Evolutionary conservation across 2,329 filamentous ascomycete species (phyloP).

Genomic region (Calcarisporium arbuscula): DNA sequence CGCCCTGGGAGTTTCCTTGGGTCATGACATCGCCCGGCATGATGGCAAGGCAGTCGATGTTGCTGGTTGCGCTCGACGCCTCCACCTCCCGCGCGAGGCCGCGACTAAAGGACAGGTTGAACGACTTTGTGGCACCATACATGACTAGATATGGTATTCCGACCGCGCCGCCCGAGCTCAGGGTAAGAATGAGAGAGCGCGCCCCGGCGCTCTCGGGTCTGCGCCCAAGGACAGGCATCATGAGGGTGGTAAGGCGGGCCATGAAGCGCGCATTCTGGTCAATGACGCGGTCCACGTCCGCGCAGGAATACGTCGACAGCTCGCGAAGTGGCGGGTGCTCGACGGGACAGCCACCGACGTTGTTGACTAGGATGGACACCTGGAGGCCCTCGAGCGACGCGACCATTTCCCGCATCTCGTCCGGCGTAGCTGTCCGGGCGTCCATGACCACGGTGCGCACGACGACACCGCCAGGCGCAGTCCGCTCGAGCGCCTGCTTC

Average conservation of each 20-base stretch:
- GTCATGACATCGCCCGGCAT: constrained; percentile 21
- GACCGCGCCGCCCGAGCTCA: constrained; percentile 18
- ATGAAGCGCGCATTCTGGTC: constrained; percentile 28
- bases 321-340: constrained; percentile 19
- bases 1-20: constrained; percentile 15
- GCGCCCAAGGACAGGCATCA: constrained; percentile 17
- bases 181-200: constrained; percentile 22
- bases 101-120: constrained; percentile 20
- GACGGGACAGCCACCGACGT: constrained; percentile 22
- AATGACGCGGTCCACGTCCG: constrained; percentile 23
- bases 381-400: constrained; percentile 12
- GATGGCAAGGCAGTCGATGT: constrained; percentile 22
- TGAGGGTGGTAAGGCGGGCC: constrained; percentile 24
- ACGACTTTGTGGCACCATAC: constrained; percentile 25
- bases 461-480: constrained; percentile 16
- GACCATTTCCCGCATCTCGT: constrained; percentile 18
- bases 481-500: constrained; percentile 14
- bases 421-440: constrained; percentile 18
- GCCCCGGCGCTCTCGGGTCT: not conserved
- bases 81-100: constrained; percentile 21
- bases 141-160: constrained; percentile 22
- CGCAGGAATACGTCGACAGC: constrained; percentile 18
- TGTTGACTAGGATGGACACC: constrained; percentile 27
- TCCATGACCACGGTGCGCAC: constrained; percentile 23
- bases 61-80: constrained; percentile 11